These are phyloP conservation scores for Arabidopsis arenosa DNA, from an alignment of 345 rosid genomes.

Conservation along the genomic window DNA sequence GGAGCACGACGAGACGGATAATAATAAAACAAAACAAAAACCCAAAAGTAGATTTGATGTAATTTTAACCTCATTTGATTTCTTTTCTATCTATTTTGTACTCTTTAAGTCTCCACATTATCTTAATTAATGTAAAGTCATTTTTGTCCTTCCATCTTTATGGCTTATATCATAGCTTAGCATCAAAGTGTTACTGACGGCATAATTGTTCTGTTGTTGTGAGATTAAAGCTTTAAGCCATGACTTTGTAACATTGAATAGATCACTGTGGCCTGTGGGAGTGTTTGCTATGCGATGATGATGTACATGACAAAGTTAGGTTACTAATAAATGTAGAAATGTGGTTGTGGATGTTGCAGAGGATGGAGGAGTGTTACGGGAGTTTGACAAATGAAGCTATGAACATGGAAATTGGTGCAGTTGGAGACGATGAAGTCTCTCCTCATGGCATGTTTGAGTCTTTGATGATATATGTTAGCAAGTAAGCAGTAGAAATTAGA, in stretches of 20 bases:
- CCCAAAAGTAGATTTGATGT: constrained; percentile 3
- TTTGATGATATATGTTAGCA: background rate
- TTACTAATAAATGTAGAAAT: constrained; percentile 14
- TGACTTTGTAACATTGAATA: background rate
- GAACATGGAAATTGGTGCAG: too few species aligned
- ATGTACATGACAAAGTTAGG: background rate
- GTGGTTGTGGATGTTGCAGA: constrained; percentile 21
- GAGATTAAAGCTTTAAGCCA: background rate
- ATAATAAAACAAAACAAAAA: constrained; percentile 18
- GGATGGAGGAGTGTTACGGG: constrained; percentile 28
- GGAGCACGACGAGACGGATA: constrained; percentile 19
- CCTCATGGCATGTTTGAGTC: background rate
- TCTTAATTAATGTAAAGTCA: constrained; percentile 23
- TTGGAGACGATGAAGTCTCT: background rate
- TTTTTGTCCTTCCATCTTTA: background rate
- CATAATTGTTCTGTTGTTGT: background rate
- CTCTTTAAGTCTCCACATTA: background rate
- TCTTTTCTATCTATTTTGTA: constrained; percentile 8
- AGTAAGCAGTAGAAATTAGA: background rate
- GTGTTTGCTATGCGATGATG: constrained; percentile 1
- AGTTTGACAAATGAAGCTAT: constrained; percentile 27
- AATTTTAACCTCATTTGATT: constrained; percentile 27
- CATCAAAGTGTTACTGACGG: background rate
- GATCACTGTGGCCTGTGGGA: background rate
- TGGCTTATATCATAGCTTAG: background rate